Evolutionary conservation across 1,284 basidiomycete genomes (phyloP).

Genomic region (Leccinum subrobustum): DNA sequence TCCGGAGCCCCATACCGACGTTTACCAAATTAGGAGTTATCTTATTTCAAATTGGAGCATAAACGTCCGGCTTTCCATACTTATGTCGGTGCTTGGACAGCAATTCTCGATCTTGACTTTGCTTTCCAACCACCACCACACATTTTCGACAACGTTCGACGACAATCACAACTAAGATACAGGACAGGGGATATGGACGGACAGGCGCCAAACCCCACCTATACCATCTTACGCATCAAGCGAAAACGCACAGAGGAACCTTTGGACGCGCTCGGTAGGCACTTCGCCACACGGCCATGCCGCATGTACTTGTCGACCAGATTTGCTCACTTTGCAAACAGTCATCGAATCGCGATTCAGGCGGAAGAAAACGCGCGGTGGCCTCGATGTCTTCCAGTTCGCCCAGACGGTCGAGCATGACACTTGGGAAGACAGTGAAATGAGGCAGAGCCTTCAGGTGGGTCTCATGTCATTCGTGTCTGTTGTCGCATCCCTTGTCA

Average conservation of each 20-base stretch:
- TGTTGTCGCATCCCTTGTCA: background rate
- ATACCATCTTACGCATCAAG: conserved; percentile 75
- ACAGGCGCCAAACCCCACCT: conserved; percentile 38
- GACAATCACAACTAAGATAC: background rate
- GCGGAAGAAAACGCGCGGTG: conserved; percentile 60
- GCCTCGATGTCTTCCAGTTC: conserved; percentile 69
- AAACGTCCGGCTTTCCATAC: too few relatives aligned
- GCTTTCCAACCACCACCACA: background rate
- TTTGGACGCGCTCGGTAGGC: conserved; percentile 68
- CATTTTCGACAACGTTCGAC: background rate
- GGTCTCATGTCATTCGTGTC: conserved; percentile 8
- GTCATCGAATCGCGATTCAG: conserved; percentile 62
- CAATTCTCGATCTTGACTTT: background rate
- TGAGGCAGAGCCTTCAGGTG: conserved; percentile 61
- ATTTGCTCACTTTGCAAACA: conserved; percentile 31
- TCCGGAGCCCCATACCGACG: too few relatives aligned
- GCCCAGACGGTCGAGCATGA: conserved; percentile 71
- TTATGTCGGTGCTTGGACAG: background rate
- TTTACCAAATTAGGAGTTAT: too few relatives aligned
- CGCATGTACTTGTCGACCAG: background rate
- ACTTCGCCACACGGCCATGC: conserved; percentile 10
- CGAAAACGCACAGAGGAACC: conserved; percentile 77
- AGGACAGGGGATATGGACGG: conserved; percentile 18
- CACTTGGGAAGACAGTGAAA: conserved; percentile 60
- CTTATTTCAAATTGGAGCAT: too few relatives aligned